Conservation (phyloP, 1,284 basidiomycete genomes). For the Fomitopsis schrenkii region DNA sequence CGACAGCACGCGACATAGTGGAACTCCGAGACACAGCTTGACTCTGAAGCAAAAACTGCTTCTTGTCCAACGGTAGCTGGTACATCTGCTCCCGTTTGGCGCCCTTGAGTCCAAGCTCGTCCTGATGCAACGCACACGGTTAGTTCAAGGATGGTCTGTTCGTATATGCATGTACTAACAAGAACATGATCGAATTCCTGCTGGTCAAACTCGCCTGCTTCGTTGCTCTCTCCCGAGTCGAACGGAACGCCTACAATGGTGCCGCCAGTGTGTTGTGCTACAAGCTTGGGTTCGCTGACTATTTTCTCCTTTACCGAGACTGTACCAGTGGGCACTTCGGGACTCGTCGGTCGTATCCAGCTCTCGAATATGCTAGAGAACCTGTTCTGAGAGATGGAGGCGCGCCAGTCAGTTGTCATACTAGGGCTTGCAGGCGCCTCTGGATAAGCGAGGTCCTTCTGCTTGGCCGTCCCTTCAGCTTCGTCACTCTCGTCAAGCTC, state of each 20-base stretch:
- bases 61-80: constrained; percentile 59
- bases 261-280: constrained; percentile 40
- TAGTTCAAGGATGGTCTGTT: not conserved
- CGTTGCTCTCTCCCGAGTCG: constrained; percentile 8
- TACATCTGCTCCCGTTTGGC: constrained; percentile 65
- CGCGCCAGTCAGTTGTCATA: constrained; percentile 38
- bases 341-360: constrained; percentile 46
- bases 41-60: constrained; percentile 65
- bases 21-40: constrained; percentile 33
- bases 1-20: constrained; percentile 30
- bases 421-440: constrained; percentile 4
- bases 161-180: constrained; percentile 36
- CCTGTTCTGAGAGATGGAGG: constrained; percentile 51
- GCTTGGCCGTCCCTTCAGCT: constrained; percentile 64
- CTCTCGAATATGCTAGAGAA: constrained; percentile 62
- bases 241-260: constrained; percentile 9
- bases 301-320: constrained; percentile 43
- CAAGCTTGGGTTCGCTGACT: constrained; percentile 63
- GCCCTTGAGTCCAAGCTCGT: constrained; percentile 73
- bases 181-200: constrained; percentile 59
- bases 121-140: constrained; percentile 31
- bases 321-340: constrained; percentile 32
- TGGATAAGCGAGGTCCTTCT: constrained; percentile 23
- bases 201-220: constrained; percentile 41
- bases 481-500: constrained; percentile 48